A percentile compares a stretch with the other conserved stretches of the same genome.
phyloP scores from a whole-genome alignment of 441 rosid species.

The Oxalis stricta region DNA sequence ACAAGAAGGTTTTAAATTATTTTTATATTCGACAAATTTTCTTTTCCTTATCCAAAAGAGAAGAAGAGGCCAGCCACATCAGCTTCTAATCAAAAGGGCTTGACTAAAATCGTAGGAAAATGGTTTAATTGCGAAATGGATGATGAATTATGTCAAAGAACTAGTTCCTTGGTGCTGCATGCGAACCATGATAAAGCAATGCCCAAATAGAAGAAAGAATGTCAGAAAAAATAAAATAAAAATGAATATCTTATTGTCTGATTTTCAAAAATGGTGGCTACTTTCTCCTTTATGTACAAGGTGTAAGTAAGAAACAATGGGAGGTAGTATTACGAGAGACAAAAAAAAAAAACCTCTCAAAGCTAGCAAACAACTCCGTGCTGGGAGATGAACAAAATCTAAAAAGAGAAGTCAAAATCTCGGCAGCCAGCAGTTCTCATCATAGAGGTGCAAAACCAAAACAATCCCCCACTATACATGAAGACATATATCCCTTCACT shows the following conservation, averaged over 20 bases:
- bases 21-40: too few species aligned
- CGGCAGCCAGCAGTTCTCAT: conserved; percentile 15
- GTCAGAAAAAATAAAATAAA: background rate
- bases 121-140: too few species aligned
- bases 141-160: too few species aligned
- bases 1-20: background rate
- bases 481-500: conserved; percentile 10
- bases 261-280: conserved; percentile 15
- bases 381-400: conserved; percentile 6
- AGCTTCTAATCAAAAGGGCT: too few species aligned
- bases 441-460: conserved; percentile 1
- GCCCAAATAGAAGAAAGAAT: too few species aligned
- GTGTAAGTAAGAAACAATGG: conserved; percentile 11
- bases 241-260: conserved; percentile 22
- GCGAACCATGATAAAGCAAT: too few species aligned
- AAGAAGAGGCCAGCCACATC: too few species aligned
- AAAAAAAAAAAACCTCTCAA: conserved; percentile 18
- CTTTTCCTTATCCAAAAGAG: too few species aligned
- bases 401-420: conserved; percentile 8
- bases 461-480: conserved; percentile 16
- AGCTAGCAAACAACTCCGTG: conserved; percentile 12
- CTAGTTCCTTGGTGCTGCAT: too few species aligned
- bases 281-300: conserved; percentile 25
- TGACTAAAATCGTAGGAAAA: too few species aligned
- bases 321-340: conserved; percentile 2